A percentile compares a stretch with the other conserved stretches of the same genome.
These are phyloP conservation scores for Cystofilobasidium capitatum DNA, from an alignment of 768 basidiomycete genomes.

Conservation along the genomic window DNA sequence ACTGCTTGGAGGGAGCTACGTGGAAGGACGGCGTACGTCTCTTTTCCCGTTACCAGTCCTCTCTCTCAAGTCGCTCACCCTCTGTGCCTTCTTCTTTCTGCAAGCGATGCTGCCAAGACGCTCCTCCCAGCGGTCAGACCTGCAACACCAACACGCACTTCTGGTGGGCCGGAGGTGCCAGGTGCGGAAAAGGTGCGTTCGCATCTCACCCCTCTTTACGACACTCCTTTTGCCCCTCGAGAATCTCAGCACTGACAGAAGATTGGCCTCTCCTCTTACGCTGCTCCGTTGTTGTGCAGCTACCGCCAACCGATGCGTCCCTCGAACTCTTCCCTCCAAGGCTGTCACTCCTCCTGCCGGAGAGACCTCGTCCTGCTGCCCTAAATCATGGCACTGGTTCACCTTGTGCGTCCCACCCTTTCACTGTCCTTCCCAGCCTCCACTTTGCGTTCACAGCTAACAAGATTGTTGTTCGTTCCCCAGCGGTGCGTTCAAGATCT, in stretches of 20 bases:
- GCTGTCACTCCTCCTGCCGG: background rate
- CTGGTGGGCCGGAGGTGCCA: background rate
- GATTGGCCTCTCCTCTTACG: too few species aligned
- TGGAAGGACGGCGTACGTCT: slow-evolving; percentile 7
- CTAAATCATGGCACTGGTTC: background rate
- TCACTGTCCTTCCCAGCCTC: background rate
- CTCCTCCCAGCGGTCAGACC: background rate
- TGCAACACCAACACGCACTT: background rate
- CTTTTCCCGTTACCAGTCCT: background rate
- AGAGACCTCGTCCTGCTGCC: background rate
- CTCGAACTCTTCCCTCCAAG: background rate
- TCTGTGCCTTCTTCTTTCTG: too few species aligned
- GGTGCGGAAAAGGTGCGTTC: background rate
- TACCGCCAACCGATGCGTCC: background rate
- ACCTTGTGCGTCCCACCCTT: background rate
- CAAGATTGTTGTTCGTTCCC: too few species aligned
- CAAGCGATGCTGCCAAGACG: background rate
- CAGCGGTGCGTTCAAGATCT: background rate
- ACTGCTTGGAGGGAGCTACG: background rate
- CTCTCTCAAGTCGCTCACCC: too few species aligned
- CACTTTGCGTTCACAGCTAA: too few species aligned
- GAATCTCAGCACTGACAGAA: too few species aligned
- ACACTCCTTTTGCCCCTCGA: too few species aligned
- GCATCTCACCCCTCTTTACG: too few species aligned
- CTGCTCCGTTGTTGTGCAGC: too few species aligned